These are phyloP conservation scores for Lophiotrema nucula DNA, from an alignment of 495 filamentous ascomycete species.

Conservation along the genomic window DNA sequence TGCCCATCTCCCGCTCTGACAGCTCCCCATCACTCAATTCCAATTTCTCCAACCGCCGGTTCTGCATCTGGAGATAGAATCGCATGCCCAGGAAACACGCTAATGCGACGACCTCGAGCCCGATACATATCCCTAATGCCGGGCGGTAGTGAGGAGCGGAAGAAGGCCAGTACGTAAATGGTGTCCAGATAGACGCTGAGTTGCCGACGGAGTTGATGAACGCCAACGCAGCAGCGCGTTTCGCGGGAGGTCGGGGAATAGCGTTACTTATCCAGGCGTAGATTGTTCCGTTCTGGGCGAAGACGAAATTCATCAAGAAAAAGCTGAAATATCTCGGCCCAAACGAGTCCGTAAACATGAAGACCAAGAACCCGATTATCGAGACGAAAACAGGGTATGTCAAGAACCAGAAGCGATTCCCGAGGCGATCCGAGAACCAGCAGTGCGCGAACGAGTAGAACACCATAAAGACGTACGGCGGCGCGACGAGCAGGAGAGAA, in stretches of 20 bases:
- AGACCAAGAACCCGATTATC: slow-evolving; percentile 53
- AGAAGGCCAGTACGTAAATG: slow-evolving; percentile 48
- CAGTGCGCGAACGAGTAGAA: slow-evolving; percentile 49
- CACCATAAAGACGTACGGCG: slow-evolving; percentile 58
- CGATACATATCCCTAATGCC: slow-evolving; percentile 52
- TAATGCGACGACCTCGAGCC: slow-evolving; percentile 45
- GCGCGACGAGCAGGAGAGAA: slow-evolving; percentile 52
- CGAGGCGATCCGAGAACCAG: slow-evolving; percentile 47
- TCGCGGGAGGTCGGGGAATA: slow-evolving; percentile 54
- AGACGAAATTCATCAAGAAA: slow-evolving; percentile 57
- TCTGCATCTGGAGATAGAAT: slow-evolving; percentile 46
- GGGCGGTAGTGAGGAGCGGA: slow-evolving; percentile 44
- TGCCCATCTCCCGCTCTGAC: slow-evolving; percentile 45
- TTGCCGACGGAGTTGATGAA: slow-evolving; percentile 58
- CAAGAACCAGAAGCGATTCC: slow-evolving; percentile 54
- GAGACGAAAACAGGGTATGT: slow-evolving; percentile 51
- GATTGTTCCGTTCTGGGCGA: slow-evolving; percentile 53
- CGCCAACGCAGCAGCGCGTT: slow-evolving; percentile 55
- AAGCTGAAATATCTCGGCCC: slow-evolving; percentile 54
- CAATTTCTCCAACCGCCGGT: slow-evolving; percentile 48
- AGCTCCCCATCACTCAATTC: slow-evolving; percentile 47
- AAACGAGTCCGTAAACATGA: slow-evolving; percentile 50
- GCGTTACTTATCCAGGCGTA: slow-evolving; percentile 57
- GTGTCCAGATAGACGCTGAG: slow-evolving; percentile 56
- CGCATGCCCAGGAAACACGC: slow-evolving; percentile 46